Conservation (phyloP, 768 basidiomycete genomes). For the Kwoniella mangroviensis region DNA sequence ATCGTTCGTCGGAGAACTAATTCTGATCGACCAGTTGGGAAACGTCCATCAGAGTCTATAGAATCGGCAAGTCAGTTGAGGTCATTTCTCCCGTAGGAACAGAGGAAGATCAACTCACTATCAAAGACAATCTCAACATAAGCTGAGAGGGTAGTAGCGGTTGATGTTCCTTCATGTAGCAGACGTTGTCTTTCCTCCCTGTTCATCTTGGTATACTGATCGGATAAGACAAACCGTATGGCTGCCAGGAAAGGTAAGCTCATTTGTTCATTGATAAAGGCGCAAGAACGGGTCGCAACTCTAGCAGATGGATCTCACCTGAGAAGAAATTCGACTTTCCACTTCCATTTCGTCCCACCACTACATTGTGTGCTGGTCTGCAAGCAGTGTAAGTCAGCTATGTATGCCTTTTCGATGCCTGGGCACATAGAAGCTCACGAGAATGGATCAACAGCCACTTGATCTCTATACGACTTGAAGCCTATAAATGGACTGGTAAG, state of each 20-base stretch:
- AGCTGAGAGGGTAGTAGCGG: slow-evolving; percentile 85
- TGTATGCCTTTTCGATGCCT: background rate
- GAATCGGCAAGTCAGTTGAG: background rate
- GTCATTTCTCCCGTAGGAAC: background rate
- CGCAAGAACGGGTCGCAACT: background rate
- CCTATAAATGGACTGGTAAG: slow-evolving; percentile 63
- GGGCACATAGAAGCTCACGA: slow-evolving; percentile 55
- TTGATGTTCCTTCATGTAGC: slow-evolving; percentile 90
- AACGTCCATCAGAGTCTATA: slow-evolving; percentile 77
- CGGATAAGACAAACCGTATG: slow-evolving; percentile 95
- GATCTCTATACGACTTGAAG: slow-evolving; percentile 85
- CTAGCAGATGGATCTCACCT: slow-evolving; percentile 62
- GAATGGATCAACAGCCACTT: slow-evolving; percentile 80
- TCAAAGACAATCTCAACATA: slow-evolving; percentile 98
- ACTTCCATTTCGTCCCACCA: slow-evolving; percentile 95
- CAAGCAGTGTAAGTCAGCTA: background rate
- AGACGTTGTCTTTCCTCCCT: slow-evolving; percentile 89
- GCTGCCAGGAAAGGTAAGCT: slow-evolving; percentile 61
- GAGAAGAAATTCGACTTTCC: slow-evolving; percentile 99
- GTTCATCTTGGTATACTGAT: slow-evolving; percentile 95
- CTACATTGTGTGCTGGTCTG: slow-evolving; percentile 84
- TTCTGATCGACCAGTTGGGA: slow-evolving; percentile 87
- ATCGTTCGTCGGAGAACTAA: slow-evolving; percentile 90
- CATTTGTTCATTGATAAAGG: background rate
- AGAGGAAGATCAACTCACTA: slow-evolving; percentile 58